Evolutionary conservation across 495 filamentous ascomycete species (phyloP), one percentile per base, ranked within the genome.

Genomic region (Hypoxylon intermedium): DNA sequence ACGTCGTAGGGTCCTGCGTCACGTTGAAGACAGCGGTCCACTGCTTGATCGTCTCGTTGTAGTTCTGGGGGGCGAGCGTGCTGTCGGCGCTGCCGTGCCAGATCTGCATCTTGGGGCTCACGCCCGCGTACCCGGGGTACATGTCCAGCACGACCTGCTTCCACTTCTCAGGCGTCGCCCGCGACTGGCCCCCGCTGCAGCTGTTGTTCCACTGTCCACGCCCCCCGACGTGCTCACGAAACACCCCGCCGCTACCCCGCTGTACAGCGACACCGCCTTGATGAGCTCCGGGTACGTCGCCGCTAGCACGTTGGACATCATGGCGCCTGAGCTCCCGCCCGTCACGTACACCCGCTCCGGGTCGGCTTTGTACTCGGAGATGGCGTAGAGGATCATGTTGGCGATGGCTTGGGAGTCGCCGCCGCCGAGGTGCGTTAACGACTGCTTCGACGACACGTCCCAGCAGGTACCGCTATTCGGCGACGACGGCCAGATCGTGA

Each of bases 241-340:
- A 69, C 84, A 87, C n/a, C 83, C 84, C 1, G 78, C 82, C 20
- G 85, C 69, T 1, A 87, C 82, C 21, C 85, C 84, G 13, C 76
- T 74, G 74, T 85, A 87, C 47, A 76, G 79, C 5, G 76, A 77
- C 0, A 76, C 83, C 1, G 83, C 83, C 0, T 62, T 69, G 68
- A 86, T 82, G 24, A 86, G 58, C 16, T 84, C 76, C 0, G 83
- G 84, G 61, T 86, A 85, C 7, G 81, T 79, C 1, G 81, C 83
- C 0, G 82, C 81, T 55, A 86, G 65, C 21, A 84, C 82, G 46
- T 86, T 85, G 71, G 59, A 67, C 71, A 77, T 77, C 74, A 76
- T 77, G 0, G 70, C 74, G 0, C 76, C 74, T 0, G 72, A 76
- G 28, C 69, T 71, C 0, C 75, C 74, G 3, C 75, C 72, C 9